Percentiles rank a stretch among this genome's conserved stretches.
Conservation (phyloP, 23 red algal species). For the Gracilaria gracilis region DNA sequence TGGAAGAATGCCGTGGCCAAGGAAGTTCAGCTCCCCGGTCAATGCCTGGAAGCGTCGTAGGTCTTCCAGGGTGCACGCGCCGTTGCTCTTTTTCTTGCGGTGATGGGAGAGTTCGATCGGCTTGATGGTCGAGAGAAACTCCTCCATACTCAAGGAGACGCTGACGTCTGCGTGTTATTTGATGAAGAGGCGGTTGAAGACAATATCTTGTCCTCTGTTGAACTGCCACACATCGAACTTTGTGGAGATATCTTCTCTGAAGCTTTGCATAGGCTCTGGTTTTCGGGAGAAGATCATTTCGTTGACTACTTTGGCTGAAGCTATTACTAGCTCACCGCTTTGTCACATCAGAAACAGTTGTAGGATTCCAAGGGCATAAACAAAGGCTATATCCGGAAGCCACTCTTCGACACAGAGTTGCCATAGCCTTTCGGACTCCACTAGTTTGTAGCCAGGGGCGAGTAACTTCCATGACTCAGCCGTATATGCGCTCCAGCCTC, state of each 20-base stretch:
- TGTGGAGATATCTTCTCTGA: neutral
- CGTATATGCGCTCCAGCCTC: neutral
- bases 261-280: neutral
- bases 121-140: neutral
- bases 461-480: neutral
- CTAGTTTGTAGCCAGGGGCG: constrained; percentile 2
- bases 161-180: neutral
- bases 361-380: neutral
- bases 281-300: neutral
- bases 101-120: neutral
- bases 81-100: neutral
- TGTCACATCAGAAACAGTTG: neutral
- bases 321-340: neutral
- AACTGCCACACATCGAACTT: neutral
- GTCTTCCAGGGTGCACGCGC: no score
- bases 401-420: constrained; percentile 30
- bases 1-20: neutral
- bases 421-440: constrained; percentile 40
- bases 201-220: neutral
- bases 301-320: neutral
- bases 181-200: neutral
- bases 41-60: no score
- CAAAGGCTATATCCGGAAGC: neutral
- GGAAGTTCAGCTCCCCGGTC: neutral
- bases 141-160: neutral